These are phyloP conservation scores for Trichoderma erinaceum DNA, from an alignment of 495 filamentous ascomycete species.

Conservation along the genomic window DNA sequence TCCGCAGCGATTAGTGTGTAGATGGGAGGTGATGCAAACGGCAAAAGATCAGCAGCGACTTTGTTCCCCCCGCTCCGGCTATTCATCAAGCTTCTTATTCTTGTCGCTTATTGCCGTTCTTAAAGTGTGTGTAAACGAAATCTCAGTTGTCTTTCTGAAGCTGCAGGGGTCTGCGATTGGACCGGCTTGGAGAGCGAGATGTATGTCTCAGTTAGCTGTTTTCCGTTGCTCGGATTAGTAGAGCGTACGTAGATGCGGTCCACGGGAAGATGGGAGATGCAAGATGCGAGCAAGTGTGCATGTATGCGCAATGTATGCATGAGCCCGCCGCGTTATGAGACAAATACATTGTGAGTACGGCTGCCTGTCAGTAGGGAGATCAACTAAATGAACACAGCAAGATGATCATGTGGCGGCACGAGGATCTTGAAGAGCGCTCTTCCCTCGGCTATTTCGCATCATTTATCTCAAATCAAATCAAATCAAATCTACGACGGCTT, in stretches of 20 bases:
- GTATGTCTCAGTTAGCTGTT: neutral
- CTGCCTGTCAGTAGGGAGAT: neutral
- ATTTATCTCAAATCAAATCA: neutral
- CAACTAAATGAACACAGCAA: too few species aligned
- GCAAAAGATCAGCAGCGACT: conserved; percentile 8
- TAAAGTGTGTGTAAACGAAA: neutral
- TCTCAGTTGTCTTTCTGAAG: neutral
- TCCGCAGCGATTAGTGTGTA: neutral
- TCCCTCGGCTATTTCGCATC: neutral
- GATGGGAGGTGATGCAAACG: neutral
- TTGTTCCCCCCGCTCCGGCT: conserved; percentile 8
- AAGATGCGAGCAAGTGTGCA: neutral
- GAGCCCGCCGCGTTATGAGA: neutral
- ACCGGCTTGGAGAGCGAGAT: neutral
- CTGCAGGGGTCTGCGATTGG: neutral
- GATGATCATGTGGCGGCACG: conserved; percentile 2
- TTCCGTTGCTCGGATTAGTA: neutral
- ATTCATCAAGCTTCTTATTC: neutral
- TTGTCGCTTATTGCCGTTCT: neutral
- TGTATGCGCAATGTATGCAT: neutral
- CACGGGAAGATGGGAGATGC: neutral
- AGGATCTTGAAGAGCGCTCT: neutral
- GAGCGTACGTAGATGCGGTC: neutral
- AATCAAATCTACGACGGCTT: neutral
- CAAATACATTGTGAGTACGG: neutral